Evolutionary conservation across 352 stramenopile species (phyloP), one percentile per base, ranked within the genome.

Genomic region (Paralagenidium karlingii): DNA sequence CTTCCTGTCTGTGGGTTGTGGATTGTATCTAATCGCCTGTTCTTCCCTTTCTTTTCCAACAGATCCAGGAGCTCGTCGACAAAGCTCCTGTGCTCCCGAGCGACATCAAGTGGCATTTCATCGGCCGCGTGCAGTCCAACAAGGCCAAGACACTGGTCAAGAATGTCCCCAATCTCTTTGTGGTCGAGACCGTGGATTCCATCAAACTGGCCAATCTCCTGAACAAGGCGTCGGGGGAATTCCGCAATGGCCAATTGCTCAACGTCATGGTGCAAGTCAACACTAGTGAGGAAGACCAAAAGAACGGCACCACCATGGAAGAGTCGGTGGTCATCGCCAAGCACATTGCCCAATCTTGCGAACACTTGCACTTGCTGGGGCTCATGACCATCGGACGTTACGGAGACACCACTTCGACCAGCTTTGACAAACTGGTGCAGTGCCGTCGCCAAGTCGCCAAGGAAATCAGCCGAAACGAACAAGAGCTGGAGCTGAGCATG

Each of bases 361-460:
- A 82, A 34, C 62, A 90, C 45, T 55, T 99, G 33, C 68, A 88
- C n/a, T 74, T 99, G 42, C 64, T 79, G 24, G 96, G 96, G 2
- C 66, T 99, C 32, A 99, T 99, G 96, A 99, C 95, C 3, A 99
- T 99, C 63, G 96, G 95, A 24, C 82, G 85, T 31, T 86, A 92
- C 27, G 95, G 83, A 12, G 94, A 98, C 66, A 74, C 82, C 13
- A 89, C 74, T 24, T 79, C 62, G 48, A 62, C 78, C 38, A 97
- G 86, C 59, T 97, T 98, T 49, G 77, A 97, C 38, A 74, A 58
- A 24, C 67, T 97, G 8, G 64, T 77, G 15, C 51, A 58, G 13
- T 94, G 67, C 43, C 68, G 86, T 18, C 66, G 74, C 49, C 30
- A 58, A 12, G 53, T 95, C 27, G 77, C 79, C 6, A 67, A 78